Conservation (phyloP, 1,139 yeast genomes). For the Eremothecium coryli region DNA sequence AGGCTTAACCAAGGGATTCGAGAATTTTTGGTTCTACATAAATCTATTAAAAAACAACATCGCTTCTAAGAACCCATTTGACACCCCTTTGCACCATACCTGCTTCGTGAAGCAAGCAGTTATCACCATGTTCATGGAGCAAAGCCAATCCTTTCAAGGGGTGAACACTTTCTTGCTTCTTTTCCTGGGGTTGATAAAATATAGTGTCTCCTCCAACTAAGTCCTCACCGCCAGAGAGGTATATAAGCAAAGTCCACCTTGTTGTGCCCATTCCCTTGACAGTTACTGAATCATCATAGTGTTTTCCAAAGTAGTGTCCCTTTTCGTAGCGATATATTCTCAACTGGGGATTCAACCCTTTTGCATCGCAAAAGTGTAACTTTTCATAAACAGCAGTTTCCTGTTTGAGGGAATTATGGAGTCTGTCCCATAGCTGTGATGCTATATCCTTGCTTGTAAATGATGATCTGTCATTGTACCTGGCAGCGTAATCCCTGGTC, state of each 20-base stretch:
- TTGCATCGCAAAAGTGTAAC: slow-evolving; percentile 35
- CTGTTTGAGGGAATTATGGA: slow-evolving; percentile 30
- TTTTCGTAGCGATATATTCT: slow-evolving; percentile 47
- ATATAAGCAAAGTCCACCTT: slow-evolving; percentile 52
- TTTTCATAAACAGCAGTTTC: slow-evolving; percentile 27
- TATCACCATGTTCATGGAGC: slow-evolving; percentile 59
- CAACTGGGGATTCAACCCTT: slow-evolving; percentile 49
- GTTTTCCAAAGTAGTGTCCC: slow-evolving; percentile 57
- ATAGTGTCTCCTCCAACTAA: slow-evolving; percentile 57
- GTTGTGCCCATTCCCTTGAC: slow-evolving; percentile 32
- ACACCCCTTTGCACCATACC: slow-evolving; percentile 44
- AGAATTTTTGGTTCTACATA: too few relatives aligned
- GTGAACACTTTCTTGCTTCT: slow-evolving; percentile 33
- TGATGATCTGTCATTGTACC: slow-evolving; percentile 47
- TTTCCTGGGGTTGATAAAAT: slow-evolving; percentile 37
- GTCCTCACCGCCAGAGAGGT: slow-evolving; percentile 48
- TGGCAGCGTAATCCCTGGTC: slow-evolving; percentile 47
- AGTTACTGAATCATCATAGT: slow-evolving; percentile 51
- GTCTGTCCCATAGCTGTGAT: slow-evolving; percentile 38
- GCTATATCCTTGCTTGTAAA: slow-evolving; percentile 37
- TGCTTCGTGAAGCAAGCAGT: slow-evolving; percentile 55
- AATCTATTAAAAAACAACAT: slow-evolving; percentile 39
- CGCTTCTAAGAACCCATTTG: slow-evolving; percentile 61
- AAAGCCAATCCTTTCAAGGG: slow-evolving; percentile 53
- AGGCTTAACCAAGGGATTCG: too few relatives aligned